These are phyloP conservation scores for Alternaria angustiovoidea DNA, from an alignment of 2,329 filamentous ascomycete species.

Conservation along the genomic window DNA sequence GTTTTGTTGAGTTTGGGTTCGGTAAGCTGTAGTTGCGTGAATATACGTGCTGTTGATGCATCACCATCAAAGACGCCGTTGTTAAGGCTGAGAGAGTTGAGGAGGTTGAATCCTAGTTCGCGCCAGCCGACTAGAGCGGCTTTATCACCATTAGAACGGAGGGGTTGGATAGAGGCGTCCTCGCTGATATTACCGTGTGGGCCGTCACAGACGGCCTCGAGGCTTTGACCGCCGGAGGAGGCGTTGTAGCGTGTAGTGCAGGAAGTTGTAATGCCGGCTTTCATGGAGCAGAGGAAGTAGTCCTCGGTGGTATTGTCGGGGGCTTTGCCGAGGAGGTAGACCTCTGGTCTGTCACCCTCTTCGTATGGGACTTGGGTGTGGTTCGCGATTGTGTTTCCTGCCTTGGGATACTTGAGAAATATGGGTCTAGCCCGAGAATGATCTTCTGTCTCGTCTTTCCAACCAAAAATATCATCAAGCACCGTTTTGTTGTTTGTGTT, in stretches of 20 bases:
- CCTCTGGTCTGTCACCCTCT: constrained; percentile 6
- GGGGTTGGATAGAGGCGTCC: neutral
- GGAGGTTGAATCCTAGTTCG: constrained; percentile 10
- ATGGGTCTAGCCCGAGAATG: constrained; percentile 12
- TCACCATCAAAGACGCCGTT: constrained; percentile 18
- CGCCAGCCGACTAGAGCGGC: constrained; percentile 4
- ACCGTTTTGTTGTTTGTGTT: constrained; percentile 14
- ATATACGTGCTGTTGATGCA: constrained; percentile 11
- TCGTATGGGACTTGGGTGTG: constrained; percentile 7
- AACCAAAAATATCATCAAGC: constrained; percentile 11
- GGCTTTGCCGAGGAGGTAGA: constrained; percentile 14
- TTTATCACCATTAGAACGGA: neutral
- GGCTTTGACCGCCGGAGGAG: constrained; percentile 10
- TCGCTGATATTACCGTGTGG: neutral
- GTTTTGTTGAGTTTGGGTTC: constrained; percentile 8
- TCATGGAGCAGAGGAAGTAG: constrained; percentile 18
- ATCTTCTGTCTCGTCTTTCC: constrained; percentile 12
- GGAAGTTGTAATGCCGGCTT: constrained; percentile 8
- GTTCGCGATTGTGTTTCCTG: constrained; percentile 16
- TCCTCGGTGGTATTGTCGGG: constrained; percentile 10
- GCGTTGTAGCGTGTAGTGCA: constrained; percentile 17
- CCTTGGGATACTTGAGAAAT: constrained; percentile 14
- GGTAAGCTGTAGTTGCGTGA: constrained; percentile 11
- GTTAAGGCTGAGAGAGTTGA: constrained; percentile 16
- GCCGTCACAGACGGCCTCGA: constrained; percentile 10